Evolutionary conservation across 2,329 filamentous ascomycete genomes (phyloP).

Genomic region (Beauveria rudraprayagi): DNA sequence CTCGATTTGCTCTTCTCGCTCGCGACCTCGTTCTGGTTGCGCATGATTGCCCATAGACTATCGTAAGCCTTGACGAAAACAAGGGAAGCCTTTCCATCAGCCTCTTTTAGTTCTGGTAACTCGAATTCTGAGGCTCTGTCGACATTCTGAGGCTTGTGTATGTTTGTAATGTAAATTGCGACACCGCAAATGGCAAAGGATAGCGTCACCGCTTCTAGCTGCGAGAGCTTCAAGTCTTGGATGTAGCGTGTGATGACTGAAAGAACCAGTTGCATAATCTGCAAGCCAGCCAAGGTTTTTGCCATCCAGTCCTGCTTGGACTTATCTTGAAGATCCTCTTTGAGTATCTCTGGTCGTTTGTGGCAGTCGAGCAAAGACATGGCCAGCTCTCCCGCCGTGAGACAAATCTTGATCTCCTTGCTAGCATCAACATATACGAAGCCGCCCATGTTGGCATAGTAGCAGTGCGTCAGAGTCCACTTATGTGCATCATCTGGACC

Average conservation of each 20-base stretch:
- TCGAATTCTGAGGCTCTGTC: no score
- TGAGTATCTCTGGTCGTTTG: neutral
- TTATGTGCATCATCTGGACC: neutral
- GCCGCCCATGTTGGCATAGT: constrained; percentile 1
- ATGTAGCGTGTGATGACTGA: neutral
- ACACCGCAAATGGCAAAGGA: neutral
- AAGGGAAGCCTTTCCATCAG: no score
- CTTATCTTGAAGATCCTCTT: neutral
- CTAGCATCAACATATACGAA: neutral
- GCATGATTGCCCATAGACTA: no score
- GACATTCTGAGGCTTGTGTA: neutral
- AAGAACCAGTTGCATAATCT: neutral
- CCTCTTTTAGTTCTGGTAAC: no score
- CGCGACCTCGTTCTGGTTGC: no score
- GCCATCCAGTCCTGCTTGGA: neutral
- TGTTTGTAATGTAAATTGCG: neutral
- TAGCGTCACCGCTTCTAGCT: neutral
- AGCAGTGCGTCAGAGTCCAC: neutral
- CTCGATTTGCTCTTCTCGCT: no score
- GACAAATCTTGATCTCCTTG: neutral
- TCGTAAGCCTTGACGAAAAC: no score
- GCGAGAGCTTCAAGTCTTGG: neutral
- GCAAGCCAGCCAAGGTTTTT: neutral
- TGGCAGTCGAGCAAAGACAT: no score
- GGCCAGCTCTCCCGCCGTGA: neutral